Conservation (phyloP, 169 alveolate genomes). For the Neospora caninum region DNA sequence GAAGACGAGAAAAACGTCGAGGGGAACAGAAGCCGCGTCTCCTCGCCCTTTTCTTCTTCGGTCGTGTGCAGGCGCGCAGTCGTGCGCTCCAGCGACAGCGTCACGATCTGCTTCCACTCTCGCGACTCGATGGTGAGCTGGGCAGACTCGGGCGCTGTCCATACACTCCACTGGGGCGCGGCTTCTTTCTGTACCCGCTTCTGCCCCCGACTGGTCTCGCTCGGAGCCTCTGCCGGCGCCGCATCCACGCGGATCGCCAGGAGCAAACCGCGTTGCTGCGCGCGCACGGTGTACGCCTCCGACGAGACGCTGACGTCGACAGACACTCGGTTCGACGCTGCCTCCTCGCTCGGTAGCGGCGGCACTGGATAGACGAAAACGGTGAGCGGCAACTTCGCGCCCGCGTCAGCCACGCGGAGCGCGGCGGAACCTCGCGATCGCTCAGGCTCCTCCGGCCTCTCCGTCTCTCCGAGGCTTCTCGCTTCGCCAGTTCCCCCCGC, state of each 20-base stretch:
- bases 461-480: neutral
- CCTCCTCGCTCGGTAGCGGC: neutral
- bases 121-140: neutral
- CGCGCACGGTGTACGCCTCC: neutral
- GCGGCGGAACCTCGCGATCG: neutral
- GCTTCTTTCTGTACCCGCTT: neutral
- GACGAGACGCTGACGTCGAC: slow-evolving; percentile 22
- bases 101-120: neutral
- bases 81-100: neutral
- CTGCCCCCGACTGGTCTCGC: neutral
- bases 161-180: neutral
- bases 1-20: neutral
- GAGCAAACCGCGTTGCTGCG: slow-evolving; percentile 3
- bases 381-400: slow-evolving; percentile 18
- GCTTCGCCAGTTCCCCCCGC: neutral
- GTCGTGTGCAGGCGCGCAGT: neutral
- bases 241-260: neutral
- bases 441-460: neutral
- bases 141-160: slow-evolving; percentile 20
- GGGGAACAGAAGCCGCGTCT: neutral
- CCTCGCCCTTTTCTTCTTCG: neutral
- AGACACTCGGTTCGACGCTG: neutral
- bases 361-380: slow-evolving; percentile 32
- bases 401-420: neutral
- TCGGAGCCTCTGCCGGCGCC: neutral